phyloP scores from a whole-genome alignment of 306 rosid species.

The Prosopis cineraria region DNA sequence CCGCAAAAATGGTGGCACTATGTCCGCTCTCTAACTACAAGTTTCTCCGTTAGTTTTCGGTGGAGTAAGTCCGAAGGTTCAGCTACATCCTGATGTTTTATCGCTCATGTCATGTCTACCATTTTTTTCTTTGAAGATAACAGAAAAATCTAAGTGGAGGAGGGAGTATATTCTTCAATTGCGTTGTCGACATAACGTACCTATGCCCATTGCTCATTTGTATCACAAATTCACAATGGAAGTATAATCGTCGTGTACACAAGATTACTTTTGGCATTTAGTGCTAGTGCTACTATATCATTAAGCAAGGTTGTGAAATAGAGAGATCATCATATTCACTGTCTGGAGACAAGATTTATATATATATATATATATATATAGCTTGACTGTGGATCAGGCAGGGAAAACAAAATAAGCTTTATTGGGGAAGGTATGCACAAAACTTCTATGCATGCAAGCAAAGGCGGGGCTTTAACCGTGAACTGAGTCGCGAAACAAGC shows the following conservation, averaged over 20 bases:
- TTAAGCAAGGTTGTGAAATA: not conserved
- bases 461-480: not conserved
- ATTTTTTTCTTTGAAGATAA: not conserved
- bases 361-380: too few species aligned
- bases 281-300: not conserved
- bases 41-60: constrained; percentile 95
- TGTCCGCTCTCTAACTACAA: constrained; percentile 80
- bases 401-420: not conserved
- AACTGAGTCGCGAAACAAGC: not conserved
- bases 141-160: constrained; percentile 7
- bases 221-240: constrained; percentile 12
- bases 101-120: constrained; percentile 7
- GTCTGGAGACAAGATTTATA: not conserved
- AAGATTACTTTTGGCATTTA: constrained; percentile 28
- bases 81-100: constrained; percentile 46
- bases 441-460: not conserved
- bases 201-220: constrained; percentile 27
- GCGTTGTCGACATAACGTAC: constrained; percentile 13
- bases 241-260: constrained; percentile 12
- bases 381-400: not conserved
- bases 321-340: not conserved
- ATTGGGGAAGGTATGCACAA: not conserved
- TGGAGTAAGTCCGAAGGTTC: constrained; percentile 66
- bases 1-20: constrained; percentile 99
- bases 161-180: constrained; percentile 23